These are phyloP conservation scores for Fusarium proliferatum DNA, from an alignment of 2,329 filamentous ascomycete species.

Conservation along the genomic window DNA sequence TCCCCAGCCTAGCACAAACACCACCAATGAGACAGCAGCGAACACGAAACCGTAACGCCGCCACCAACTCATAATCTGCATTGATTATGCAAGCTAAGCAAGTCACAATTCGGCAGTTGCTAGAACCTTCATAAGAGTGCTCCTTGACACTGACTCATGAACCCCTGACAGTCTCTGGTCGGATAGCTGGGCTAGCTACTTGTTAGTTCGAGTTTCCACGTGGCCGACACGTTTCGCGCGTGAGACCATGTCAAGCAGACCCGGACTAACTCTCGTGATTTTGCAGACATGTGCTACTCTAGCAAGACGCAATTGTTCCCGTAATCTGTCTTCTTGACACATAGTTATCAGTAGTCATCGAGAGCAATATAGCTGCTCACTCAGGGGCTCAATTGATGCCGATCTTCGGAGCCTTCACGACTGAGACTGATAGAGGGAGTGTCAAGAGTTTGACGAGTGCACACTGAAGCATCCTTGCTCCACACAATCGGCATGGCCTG, in stretches of 20 bases:
- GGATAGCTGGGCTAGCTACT: background rate
- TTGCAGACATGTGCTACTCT: background rate
- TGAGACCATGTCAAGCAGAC: background rate
- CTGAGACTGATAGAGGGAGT: background rate
- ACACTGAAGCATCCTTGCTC: rapidly evolving
- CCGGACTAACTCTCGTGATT: background rate
- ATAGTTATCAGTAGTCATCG: background rate
- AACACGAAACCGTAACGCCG: background rate
- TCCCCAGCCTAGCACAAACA: background rate
- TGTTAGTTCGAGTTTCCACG: slow-evolving; percentile 5
- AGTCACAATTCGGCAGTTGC: background rate
- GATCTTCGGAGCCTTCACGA: background rate
- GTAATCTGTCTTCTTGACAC: background rate
- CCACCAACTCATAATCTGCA: background rate
- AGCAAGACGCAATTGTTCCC: background rate
- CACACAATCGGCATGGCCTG: rapidly evolving
- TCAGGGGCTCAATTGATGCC: background rate
- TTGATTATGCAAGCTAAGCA: background rate
- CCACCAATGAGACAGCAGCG: background rate
- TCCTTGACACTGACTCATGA: slow-evolving; percentile 14
- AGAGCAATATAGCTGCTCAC: background rate
- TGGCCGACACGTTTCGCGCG: slow-evolving; percentile 18
- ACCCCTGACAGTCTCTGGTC: background rate
- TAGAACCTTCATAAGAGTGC: background rate
- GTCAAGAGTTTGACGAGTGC: background rate